Evolutionary conservation across 306 rosid species (phyloP), one percentile per base, ranked within the genome.

Genomic region (Acmispon strigosus): DNA sequence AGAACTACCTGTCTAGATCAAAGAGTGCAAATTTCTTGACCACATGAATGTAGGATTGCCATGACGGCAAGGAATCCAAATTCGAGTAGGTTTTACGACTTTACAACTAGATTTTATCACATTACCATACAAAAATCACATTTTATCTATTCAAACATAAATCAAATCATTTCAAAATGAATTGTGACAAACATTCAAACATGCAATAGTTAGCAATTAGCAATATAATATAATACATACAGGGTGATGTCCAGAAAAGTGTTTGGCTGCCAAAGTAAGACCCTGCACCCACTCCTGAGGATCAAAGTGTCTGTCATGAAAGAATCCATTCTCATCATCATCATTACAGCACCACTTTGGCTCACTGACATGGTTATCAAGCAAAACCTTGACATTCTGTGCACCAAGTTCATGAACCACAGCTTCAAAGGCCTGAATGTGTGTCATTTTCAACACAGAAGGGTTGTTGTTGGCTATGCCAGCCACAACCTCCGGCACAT

Each of bases 291-390:
- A 87, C 64, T 87, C 92, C 3, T 55, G 12, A 12, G 89, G 81
- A 52, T 82, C 62, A 41, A 85, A 84, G 69, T 83, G 80, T 29
- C 78, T 65, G 4, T 87, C 89, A 43, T 81, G 50, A 10, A 80
- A 87, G 78, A 87, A 87, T 0, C 87, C 86, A 78, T 87, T 85
- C 11, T 78, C 89, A 62, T 87, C 89, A 10, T 85, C 70, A 42
- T 80, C 80, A 24, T 48, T 1, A 3, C 89, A 87, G 0, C 89
- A 87, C 92, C 92, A 87, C 5, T 84, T 78, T 0, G 92, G 83
- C 7, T 80, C 66, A 41, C 89, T 85, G 2, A 87, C 88, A 24
- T 87, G 89, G 43, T 87, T 87, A 59, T 87, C 92, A 20, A 85
- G 6, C 76, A 77, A 32, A 0, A 84, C 84, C 53, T 55, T 82